Evolutionary conservation across 129 eudicot genomes (phyloP), one percentile per base, ranked within the genome.

Genomic region (Chrysanthemum lavandulifolium): DNA sequence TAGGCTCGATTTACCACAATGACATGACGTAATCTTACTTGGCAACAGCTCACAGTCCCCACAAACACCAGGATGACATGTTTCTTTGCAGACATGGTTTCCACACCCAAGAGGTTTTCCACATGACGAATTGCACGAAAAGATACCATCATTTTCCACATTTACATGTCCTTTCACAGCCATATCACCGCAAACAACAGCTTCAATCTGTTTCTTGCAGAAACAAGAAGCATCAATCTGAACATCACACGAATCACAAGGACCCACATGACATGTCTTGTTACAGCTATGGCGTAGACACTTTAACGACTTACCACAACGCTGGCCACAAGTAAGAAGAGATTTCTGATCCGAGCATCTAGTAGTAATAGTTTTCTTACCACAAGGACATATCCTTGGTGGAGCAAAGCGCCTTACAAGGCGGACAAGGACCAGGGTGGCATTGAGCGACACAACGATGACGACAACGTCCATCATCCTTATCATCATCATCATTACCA

Each of bases 361-460:
- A 14, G 91, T 86, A n/a, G 93, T 82, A 36, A 94, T 84, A 15
- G 84, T 85, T 67, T 94, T 78, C 85, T 90, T 90, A 62, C 93
- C 97, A 76, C 97, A 94, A 0, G 97, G 97, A 76, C 98, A 94
- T 67, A 71, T 66, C 13, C 89, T 74, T 6, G 97, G 97, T 1
- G 98, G 93, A 59, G 98, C 98, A 80, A 94, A 94, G n/a, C 60
- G 98, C 96, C 84, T 90, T 90, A 60, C 96, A 94, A 65, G 98
- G 97, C 0, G 98, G 96, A 50, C 98, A 94, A 10, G 98, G 98
- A 2, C 98, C 98, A 27, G 98, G 98, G 63, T 94, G 98, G 77
- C 98, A 94, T 61, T 94, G 97, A 65, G 90, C 73, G 19, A 94
- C 98, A 82, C 98, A 94, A 65, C 72, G 76, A 86, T 94, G 98